Conservation (phyloP, 2,329 filamentous ascomycete genomes). For the Venturia carpophila region DNA sequence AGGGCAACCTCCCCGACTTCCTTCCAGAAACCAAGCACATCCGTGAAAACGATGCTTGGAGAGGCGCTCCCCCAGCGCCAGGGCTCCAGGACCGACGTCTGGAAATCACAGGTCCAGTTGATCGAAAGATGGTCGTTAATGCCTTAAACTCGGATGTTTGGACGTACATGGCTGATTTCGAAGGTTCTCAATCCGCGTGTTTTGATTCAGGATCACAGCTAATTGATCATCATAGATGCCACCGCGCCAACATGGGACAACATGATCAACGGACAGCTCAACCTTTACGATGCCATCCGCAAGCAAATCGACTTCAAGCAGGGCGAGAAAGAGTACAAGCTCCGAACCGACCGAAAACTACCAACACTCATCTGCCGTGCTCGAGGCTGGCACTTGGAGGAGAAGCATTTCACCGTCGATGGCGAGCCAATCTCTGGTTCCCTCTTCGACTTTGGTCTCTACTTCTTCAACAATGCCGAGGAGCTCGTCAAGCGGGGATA, state of each 20-base stretch:
- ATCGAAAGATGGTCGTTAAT: conserved; percentile 99
- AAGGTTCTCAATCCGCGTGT: conserved; percentile 54
- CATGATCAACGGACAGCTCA: conserved; percentile 97
- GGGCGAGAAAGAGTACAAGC: conserved; percentile 92
- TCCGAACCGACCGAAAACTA: conserved; percentile 77
- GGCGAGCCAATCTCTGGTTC: conserved; percentile 88
- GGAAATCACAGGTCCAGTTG: conserved; percentile 94
- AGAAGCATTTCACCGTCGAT: conserved; percentile 96
- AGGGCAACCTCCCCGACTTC: conserved; percentile 83
- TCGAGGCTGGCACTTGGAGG: conserved; percentile 94
- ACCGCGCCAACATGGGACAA: conserved; percentile 97
- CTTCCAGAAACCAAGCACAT: conserved; percentile 92
- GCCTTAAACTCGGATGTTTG: conserved; percentile 92
- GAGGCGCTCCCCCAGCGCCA: conserved; percentile 80
- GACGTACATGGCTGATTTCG: conserved; percentile 99
- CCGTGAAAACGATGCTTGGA: conserved; percentile 90
- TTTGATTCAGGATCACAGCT: neutral
- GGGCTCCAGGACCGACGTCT: conserved; percentile 88
- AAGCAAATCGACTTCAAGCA: conserved; percentile 94
- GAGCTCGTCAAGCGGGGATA: conserved; percentile 76
- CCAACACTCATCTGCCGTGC: conserved; percentile 92
- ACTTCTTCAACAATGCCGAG: conserved; percentile 97
- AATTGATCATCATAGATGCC: conserved; percentile 55
- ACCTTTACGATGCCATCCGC: conserved; percentile 92
- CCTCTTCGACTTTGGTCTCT: conserved; percentile 95